Evolutionary conservation across 345 rosid genomes (phyloP).

Genomic region (Pistacia integerrima): DNA sequence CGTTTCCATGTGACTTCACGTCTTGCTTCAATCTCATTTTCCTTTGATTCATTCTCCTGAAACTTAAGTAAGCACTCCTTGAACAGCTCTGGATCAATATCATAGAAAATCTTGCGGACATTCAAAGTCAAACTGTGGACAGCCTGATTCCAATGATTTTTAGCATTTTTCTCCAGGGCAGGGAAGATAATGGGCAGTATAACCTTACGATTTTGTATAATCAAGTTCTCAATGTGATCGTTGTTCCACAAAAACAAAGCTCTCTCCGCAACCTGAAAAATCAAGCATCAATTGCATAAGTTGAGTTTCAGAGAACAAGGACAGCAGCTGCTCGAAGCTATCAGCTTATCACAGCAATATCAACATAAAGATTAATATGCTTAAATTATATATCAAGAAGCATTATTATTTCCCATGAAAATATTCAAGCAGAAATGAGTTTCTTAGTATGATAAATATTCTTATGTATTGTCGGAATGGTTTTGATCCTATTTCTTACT

Average conservation of each 20-base stretch:
- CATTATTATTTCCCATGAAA: neutral
- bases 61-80: slow-evolving; percentile 60
- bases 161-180: slow-evolving; percentile 60
- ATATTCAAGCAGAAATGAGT: neutral
- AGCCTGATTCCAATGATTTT: slow-evolving; percentile 73
- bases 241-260: slow-evolving; percentile 78
- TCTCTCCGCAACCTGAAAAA: slow-evolving; percentile 69
- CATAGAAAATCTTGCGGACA: slow-evolving; percentile 62
- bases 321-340: neutral
- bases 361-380: no score
- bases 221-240: slow-evolving; percentile 68
- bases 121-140: slow-evolving; percentile 71
- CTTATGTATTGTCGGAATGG: neutral
- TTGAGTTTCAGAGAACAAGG: slow-evolving; percentile 15
- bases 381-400: slow-evolving; percentile 1
- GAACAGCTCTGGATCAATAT: slow-evolving; percentile 65
- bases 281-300: slow-evolving; percentile 13
- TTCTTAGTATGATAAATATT: neutral
- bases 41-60: slow-evolving; percentile 54
- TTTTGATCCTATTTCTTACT: neutral
- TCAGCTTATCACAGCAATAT: neutral
- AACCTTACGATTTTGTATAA: slow-evolving; percentile 61
- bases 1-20: slow-evolving; percentile 69
- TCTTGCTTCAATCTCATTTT: slow-evolving; percentile 42
- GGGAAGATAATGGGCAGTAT: slow-evolving; percentile 69